These are phyloP conservation scores for Cutaneotrichosporon dermatis DNA, from an alignment of 1,284 basidiomycete species.

Conservation along the genomic window DNA sequence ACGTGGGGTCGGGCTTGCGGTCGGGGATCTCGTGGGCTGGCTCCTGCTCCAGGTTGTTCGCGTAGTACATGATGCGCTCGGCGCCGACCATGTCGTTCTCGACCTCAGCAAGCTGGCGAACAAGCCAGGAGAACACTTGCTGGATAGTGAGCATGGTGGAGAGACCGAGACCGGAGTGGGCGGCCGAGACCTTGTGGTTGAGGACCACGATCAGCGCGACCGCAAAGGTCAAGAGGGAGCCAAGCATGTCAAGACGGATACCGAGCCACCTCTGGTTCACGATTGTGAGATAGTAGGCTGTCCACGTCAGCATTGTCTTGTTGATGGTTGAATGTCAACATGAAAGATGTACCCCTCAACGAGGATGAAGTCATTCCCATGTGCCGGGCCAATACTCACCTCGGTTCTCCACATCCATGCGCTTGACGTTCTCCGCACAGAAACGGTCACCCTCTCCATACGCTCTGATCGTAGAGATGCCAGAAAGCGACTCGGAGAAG, in stretches of 20 bases:
- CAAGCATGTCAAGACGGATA: slow-evolving; percentile 79
- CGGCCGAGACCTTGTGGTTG: slow-evolving; percentile 67
- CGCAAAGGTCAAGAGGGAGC: slow-evolving; percentile 67
- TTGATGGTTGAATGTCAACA: no score
- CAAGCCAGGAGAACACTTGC: slow-evolving; percentile 69
- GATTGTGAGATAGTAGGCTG: slow-evolving; percentile 74
- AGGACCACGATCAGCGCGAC: slow-evolving; percentile 75
- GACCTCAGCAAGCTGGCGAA: slow-evolving; percentile 76
- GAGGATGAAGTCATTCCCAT: no score
- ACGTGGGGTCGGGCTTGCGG: slow-evolving; percentile 57
- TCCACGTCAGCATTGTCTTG: background rate
- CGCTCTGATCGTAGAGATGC: slow-evolving; percentile 79
- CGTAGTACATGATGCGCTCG: slow-evolving; percentile 69
- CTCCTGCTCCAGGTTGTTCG: slow-evolving; percentile 70
- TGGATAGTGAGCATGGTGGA: slow-evolving; percentile 52
- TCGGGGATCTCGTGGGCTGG: slow-evolving; percentile 63
- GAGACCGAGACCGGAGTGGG: slow-evolving; percentile 60
- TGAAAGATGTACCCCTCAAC: no score
- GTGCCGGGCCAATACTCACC: no score
- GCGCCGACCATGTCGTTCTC: slow-evolving; percentile 91
- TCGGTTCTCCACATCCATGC: slow-evolving; percentile 83
- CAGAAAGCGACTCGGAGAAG: slow-evolving; percentile 82
- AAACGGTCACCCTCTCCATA: slow-evolving; percentile 71
- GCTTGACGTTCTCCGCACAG: slow-evolving; percentile 64
- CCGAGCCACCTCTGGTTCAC: slow-evolving; percentile 72